phyloP scores from a whole-genome alignment of 2,329 filamentous ascomycete genomes.

The Cordyceps tenuipes region DNA sequence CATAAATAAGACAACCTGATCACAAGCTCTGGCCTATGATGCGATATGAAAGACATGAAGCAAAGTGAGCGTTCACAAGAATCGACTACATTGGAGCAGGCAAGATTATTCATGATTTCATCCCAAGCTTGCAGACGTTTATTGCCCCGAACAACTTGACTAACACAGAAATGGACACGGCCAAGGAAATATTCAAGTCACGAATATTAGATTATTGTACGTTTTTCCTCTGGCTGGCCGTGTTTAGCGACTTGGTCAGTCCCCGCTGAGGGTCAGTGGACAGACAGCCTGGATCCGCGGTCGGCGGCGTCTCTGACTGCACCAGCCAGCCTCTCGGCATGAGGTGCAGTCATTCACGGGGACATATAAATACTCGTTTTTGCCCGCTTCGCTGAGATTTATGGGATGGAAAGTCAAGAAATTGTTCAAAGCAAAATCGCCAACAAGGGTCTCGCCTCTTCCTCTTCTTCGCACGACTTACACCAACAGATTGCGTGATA shows the following conservation, averaged over 20 bases:
- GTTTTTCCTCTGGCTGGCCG: neutral
- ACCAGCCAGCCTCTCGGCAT: neutral
- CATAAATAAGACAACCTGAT: neutral
- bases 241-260: neutral
- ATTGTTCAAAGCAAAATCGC: neutral
- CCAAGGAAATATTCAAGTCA: neutral
- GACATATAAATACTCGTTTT: neutral
- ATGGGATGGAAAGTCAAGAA: neutral
- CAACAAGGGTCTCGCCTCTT: too few species aligned
- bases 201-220: neutral
- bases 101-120: neutral
- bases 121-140: neutral
- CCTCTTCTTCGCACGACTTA: neutral
- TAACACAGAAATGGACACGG: conserved; percentile 2
- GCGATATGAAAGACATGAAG: neutral
- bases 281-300: neutral
- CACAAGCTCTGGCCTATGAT: neutral
- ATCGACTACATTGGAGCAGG: neutral
- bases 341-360: neutral
- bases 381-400: neutral
- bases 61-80: neutral
- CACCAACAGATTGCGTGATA: neutral
- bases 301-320: neutral
- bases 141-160: neutral
- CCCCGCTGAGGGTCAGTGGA: neutral